Conservation (phyloP, 1,139 yeast species). For the Arxiozyma heterogenica region DNA sequence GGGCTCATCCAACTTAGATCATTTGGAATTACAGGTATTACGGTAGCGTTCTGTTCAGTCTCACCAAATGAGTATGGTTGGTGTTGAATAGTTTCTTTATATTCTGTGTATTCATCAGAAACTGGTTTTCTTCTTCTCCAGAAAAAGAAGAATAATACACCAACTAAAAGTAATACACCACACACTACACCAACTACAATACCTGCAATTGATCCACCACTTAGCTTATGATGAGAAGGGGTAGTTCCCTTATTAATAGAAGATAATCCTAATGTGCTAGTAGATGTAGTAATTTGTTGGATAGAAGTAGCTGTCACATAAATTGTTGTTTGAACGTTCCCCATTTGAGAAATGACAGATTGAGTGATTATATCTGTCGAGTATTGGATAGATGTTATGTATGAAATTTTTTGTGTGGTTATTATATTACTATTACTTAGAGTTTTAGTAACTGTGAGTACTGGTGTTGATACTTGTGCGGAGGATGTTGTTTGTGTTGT, state of each 20-base stretch:
- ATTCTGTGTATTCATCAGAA: slow-evolving; percentile 9
- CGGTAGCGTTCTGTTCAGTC: slow-evolving; percentile 22
- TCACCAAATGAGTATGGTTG: slow-evolving; percentile 32
- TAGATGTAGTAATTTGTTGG: slow-evolving; percentile 8
- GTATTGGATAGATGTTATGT: slow-evolving; percentile 10
- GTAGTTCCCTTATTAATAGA: slow-evolving; percentile 8
- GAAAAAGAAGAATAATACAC: slow-evolving; percentile 35
- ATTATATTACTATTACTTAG: slow-evolving; percentile 5
- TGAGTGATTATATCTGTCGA: slow-evolving; percentile 13
- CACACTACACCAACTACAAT: slow-evolving; percentile 55
- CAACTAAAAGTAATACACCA: slow-evolving; percentile 38
- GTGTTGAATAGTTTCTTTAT: slow-evolving; percentile 28
- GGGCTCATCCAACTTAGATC: slow-evolving; percentile 1
- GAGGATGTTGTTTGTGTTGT: slow-evolving; percentile 2
- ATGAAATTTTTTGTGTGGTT: slow-evolving; percentile 5
- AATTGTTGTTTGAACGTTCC: slow-evolving; percentile 8
- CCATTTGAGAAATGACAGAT: slow-evolving; percentile 8
- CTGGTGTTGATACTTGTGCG: not conserved
- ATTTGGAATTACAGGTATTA: slow-evolving; percentile 10
- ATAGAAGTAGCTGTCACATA: slow-evolving; percentile 19
- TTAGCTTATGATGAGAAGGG: slow-evolving; percentile 24
- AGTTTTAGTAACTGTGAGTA: not conserved
- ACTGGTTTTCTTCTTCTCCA: slow-evolving; percentile 27
- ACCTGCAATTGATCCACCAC: slow-evolving; percentile 68
- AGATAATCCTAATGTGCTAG: slow-evolving; percentile 7